A percentile compares a stretch with the other conserved stretches of the same genome.
Evolutionary conservation across 805 yeast genomes (phyloP).

Genomic region (Kazachstania kunashirensis): DNA sequence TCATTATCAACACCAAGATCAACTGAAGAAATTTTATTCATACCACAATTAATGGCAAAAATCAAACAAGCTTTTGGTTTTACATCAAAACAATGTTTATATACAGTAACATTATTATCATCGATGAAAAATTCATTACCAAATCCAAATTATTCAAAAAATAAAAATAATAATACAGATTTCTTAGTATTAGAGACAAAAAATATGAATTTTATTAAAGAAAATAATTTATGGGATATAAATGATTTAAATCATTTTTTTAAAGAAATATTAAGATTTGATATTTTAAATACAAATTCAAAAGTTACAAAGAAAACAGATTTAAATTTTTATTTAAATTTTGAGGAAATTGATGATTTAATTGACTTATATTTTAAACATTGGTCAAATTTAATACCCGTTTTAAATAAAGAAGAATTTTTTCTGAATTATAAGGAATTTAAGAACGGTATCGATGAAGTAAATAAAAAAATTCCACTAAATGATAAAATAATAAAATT

Average conservation of each 20-base stretch:
- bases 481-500: constrained; percentile 6
- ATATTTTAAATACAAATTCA: constrained; percentile 6
- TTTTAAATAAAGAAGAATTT: constrained; percentile 62
- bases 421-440: constrained; percentile 39
- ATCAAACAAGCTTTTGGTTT: constrained; percentile 65
- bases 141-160: constrained; percentile 19
- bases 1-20: constrained; percentile 69
- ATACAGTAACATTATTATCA: constrained; percentile 64
- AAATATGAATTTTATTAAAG: constrained; percentile 12
- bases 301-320: not conserved
- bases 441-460: constrained; percentile 1
- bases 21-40: constrained; percentile 67
- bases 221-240: constrained; percentile 22
- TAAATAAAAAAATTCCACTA: not conserved
- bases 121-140: constrained; percentile 50
- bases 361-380: constrained; percentile 61
- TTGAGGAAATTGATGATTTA: constrained; percentile 46
- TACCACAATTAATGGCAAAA: constrained; percentile 61
- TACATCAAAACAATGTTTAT: constrained; percentile 57
- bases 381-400: constrained; percentile 66
- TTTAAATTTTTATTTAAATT: constrained; percentile 5
- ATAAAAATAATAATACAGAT: not conserved
- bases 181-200: constrained; percentile 1
- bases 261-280: constrained; percentile 15
- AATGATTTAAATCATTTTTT: constrained; percentile 21